phyloP scores from a whole-genome alignment of 1,284 basidiomycete species.

The Apiotrichum sp. region DNA sequence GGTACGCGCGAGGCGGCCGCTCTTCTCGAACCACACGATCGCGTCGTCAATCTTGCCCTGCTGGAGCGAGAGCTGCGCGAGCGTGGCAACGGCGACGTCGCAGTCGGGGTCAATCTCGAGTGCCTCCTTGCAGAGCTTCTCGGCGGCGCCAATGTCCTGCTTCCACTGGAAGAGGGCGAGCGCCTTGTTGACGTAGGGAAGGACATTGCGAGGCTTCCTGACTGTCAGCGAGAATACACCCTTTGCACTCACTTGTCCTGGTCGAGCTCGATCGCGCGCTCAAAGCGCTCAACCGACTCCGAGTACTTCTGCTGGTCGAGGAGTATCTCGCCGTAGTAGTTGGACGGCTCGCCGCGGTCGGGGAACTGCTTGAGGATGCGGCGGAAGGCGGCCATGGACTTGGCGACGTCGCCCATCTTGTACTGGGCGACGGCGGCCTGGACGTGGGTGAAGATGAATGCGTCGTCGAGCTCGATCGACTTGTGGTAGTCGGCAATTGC shows the following conservation, averaged over 20 bases:
- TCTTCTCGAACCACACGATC: constrained; percentile 78
- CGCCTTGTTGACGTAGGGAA: constrained; percentile 95
- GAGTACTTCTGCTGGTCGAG: constrained; percentile 86
- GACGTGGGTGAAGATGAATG: constrained; percentile 58
- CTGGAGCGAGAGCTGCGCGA: constrained; percentile 89
- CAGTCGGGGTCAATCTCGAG: constrained; percentile 84
- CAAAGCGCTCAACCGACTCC: constrained; percentile 93
- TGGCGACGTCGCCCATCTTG: constrained; percentile 70
- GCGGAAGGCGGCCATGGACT: constrained; percentile 85
- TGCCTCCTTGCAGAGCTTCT: constrained; percentile 80
- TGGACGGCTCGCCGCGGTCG: constrained; percentile 73
- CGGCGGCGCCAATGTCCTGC: constrained; percentile 77
- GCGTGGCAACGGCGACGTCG: constrained; percentile 91
- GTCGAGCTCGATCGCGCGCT: constrained; percentile 85
- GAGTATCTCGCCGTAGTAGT: constrained; percentile 93
- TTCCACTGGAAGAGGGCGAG: constrained; percentile 94
- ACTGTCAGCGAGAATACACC: constrained; percentile 13
- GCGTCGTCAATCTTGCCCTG: constrained; percentile 85
- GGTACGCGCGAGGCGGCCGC: constrained; percentile 79
- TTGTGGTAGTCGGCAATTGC: constrained; percentile 88
- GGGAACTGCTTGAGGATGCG: constrained; percentile 74
- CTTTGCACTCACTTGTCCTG: constrained; percentile 58
- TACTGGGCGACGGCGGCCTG: constrained; percentile 97
- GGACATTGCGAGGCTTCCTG: constrained; percentile 64
- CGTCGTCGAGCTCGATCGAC: constrained; percentile 69